These are phyloP conservation scores for Podaxis pistillaris DNA, from an alignment of 768 basidiomycete species.

Conservation along the genomic window DNA sequence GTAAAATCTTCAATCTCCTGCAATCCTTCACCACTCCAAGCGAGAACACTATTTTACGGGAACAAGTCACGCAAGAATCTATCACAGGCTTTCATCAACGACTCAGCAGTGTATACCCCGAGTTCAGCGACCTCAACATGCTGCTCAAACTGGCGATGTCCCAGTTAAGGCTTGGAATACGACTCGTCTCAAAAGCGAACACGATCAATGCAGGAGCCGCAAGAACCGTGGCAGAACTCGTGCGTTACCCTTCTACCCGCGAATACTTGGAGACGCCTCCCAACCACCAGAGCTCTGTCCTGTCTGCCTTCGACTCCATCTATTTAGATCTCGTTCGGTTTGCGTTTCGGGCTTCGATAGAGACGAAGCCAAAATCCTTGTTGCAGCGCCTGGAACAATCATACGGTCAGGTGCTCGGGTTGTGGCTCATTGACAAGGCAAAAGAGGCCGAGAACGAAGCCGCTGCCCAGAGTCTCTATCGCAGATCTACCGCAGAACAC, in stretches of 20 bases:
- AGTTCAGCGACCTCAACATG: constrained; percentile 67
- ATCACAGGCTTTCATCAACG: constrained; percentile 77
- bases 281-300: constrained; percentile 22
- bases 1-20: constrained; percentile 30
- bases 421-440: constrained; percentile 83
- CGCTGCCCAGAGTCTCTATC: constrained; percentile 75
- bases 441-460: constrained; percentile 63
- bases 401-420: constrained; percentile 70
- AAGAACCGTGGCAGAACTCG: constrained; percentile 31
- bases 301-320: constrained; percentile 39
- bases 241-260: constrained; percentile 53
- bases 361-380: constrained; percentile 30
- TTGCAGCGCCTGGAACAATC: constrained; percentile 40
- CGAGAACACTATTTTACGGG: constrained; percentile 42
- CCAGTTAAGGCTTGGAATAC: constrained; percentile 71
- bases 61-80: constrained; percentile 76
- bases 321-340: constrained; percentile 50
- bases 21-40: neutral
- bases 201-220: constrained; percentile 21
- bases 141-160: constrained; percentile 68
- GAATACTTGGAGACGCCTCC: neutral
- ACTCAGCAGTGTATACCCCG: constrained; percentile 62
- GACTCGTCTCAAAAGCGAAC: constrained; percentile 29
- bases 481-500: constrained; percentile 52
- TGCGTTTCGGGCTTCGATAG: constrained; percentile 41